Evolutionary conservation across 345 rosid genomes (phyloP).

Genomic region (Brassica napus): Da-Ae NC_063434.1:25730001-25730500

Average conservation of each 20-base stretch:
- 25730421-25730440: not conserved
- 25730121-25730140: conserved; percentile 97
- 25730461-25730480: conserved; percentile 95
- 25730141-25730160: conserved; percentile 99
- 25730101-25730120: conserved; percentile 91
- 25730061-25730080: conserved; percentile 91
- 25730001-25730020: conserved; percentile 99
- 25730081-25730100: conserved; percentile 91
- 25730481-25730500: conserved; percentile 98
- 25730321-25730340: conserved; percentile 78
- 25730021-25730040: conserved; percentile 99
- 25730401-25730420: conserved; percentile 19
- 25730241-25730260: conserved; percentile 79
- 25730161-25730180: conserved; percentile 46
- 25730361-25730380: conserved; percentile 19
- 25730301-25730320: conserved; percentile 97
- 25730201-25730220: conserved; percentile 79
- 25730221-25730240: conserved; percentile 76
- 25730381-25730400: conserved; percentile 5
- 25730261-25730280: conserved; percentile 98
- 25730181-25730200: conserved; percentile 77
- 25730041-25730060: conserved; percentile 98
- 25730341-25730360: conserved; percentile 7
- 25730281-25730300: conserved; percentile 99
- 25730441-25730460: conserved; percentile 77